Base-by-base conservation (phyloP, 352 stramenopile species). In the Pythium plurisporium region DNA sequence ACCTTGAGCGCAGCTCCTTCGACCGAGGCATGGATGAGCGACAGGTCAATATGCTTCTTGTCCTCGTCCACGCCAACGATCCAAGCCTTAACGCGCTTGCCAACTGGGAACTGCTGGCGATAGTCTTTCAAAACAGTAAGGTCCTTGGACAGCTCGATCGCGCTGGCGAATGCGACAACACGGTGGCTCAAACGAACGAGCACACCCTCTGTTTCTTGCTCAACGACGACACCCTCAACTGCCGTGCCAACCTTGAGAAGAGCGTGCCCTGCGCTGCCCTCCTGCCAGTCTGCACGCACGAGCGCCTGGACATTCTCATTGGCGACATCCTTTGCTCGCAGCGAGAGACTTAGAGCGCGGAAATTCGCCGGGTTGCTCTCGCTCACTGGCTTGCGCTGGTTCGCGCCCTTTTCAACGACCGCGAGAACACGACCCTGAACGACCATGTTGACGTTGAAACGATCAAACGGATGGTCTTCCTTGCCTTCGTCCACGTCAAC, bases 321-420 rank as follows among this genome's bases (percentile, higher is more conserved):
- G 2, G 69, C 59, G 14, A 83, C 34, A 49, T 96, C 86, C 3
- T 72, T 59, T 9, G 67, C 47, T n/a, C 75, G 74, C 30, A 96
- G 66, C 30, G 84, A 92, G 14, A 96, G 43, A 47, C 86, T 76
- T 17, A 96, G 44, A 11, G 73, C 69, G 53, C 80, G 76, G 63
- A 90, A 94, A 57, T 75, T 87, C 19, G 77, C 78, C 0, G 79
- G 74, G 65, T 96, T 96, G 2, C 62, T 64, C 40, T 86, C 74
- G 38, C 79, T 87, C 22, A 96, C 78, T 33, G 84, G 74, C 64
- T 94, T 92, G 40, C 84, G 78, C 67, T 96, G 86, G 74, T 96
- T 94, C 22, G 79, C 70, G 23, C 86, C 86, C 66, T 94, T 94
- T 22, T 78, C 65, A 0, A 83, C 53, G 11, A 89, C 69, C 8